Conservation (phyloP, 129 eudicot species). For the Chrysanthemum seticuspe region DNA sequence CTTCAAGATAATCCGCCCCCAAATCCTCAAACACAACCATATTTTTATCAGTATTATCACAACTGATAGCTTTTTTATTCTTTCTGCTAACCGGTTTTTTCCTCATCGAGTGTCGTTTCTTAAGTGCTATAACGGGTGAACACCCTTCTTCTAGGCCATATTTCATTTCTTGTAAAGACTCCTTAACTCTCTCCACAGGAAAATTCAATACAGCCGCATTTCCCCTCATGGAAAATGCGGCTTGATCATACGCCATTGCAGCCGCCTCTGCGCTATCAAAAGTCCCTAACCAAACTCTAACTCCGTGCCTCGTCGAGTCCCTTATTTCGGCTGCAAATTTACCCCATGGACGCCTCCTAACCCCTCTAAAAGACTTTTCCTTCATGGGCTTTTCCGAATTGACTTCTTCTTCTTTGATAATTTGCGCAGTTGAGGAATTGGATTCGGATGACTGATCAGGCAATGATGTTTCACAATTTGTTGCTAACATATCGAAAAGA, state of each 20-base stretch:
- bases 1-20: conserved; percentile 73
- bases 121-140: conserved; percentile 77
- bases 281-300: conserved; percentile 82
- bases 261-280: conserved; percentile 85
- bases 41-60: conserved; percentile 21
- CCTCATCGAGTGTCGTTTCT: conserved; percentile 61
- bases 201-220: conserved; percentile 82
- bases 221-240: conserved; percentile 73
- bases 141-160: conserved; percentile 51
- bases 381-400: too few relatives aligned
- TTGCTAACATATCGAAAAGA: conserved; percentile 48
- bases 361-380: conserved; percentile 65
- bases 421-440: conserved; percentile 18
- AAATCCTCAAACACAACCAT: conserved; percentile 81
- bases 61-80: conserved; percentile 23
- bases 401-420: conserved; percentile 26
- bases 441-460: conserved; percentile 34
- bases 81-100: conserved; percentile 41
- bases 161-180: conserved; percentile 61
- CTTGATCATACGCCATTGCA: conserved; percentile 84
- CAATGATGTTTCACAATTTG: conserved; percentile 22
- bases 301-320: conserved; percentile 71
- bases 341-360: conserved; percentile 88
- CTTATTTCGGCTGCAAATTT: conserved; percentile 89
- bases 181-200: conserved; percentile 69